Conservation (phyloP, 148 eudicot genomes). For the Chenopodium quinoa region DNA sequence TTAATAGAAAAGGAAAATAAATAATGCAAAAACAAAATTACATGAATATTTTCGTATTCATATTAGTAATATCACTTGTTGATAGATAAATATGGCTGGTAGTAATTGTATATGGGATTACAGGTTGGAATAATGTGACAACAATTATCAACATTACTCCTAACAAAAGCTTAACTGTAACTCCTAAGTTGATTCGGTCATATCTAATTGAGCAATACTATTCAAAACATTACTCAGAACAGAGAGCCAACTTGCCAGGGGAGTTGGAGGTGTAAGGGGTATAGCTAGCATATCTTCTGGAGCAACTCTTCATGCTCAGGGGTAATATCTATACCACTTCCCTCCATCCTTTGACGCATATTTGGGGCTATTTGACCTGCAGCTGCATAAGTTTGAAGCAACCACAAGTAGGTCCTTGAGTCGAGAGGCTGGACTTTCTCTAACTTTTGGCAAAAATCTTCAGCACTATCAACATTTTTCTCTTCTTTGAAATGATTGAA, state of each 20-base stretch:
- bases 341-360: conserved; percentile 55
- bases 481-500: conserved; percentile 38
- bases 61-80: too few relatives aligned
- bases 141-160: too few relatives aligned
- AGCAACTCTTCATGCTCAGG: conserved; percentile 47
- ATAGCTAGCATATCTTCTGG: conserved; percentile 32
- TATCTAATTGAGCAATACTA: background rate
- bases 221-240: background rate
- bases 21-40: too few relatives aligned
- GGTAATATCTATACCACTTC: conserved; percentile 44
- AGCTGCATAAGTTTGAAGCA: conserved; percentile 53
- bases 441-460: conserved; percentile 44
- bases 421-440: conserved; percentile 42
- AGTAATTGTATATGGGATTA: too few relatives aligned
- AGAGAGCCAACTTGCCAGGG: background rate
- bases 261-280: too few relatives aligned
- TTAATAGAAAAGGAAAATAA: too few relatives aligned
- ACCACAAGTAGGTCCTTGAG: conserved; percentile 32
- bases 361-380: conserved; percentile 44
- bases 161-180: too few relatives aligned
- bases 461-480: conserved; percentile 57
- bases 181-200: conserved; percentile 6
- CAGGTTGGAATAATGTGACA: too few relatives aligned
- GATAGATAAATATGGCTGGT: too few relatives aligned
- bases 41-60: too few relatives aligned